Evolutionary conservation across 805 yeast species (phyloP).

Genomic region (Saccharomyces kudriavzevii): DNA sequence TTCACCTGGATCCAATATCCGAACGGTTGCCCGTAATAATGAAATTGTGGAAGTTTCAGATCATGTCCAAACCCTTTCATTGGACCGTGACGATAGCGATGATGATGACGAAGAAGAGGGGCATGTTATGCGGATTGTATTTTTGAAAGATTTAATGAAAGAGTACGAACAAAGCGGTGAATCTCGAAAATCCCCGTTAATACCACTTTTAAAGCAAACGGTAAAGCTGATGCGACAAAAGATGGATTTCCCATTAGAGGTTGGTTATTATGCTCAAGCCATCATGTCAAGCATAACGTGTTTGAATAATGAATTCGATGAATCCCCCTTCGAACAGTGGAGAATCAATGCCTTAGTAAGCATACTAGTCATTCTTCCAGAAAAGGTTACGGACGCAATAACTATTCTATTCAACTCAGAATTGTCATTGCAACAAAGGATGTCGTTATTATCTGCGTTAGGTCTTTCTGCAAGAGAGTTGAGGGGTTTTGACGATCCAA

Average conservation of each 20-base stretch:
- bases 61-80: background rate
- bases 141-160: constrained; percentile 60
- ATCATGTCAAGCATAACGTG: constrained; percentile 46
- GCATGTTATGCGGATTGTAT: constrained; percentile 50
- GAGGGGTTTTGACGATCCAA: constrained; percentile 49
- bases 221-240: constrained; percentile 56
- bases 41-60: background rate
- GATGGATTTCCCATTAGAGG: constrained; percentile 49
- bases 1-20: background rate
- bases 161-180: constrained; percentile 41
- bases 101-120: constrained; percentile 30
- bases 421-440: constrained; percentile 70
- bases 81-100: constrained; percentile 15
- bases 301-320: constrained; percentile 48
- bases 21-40: background rate
- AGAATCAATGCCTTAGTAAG: constrained; percentile 60
- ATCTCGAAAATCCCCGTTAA: constrained; percentile 29
- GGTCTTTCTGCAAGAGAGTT: constrained; percentile 70
- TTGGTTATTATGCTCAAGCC: constrained; percentile 48
- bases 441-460: constrained; percentile 57
- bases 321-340: constrained; percentile 52
- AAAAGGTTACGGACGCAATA: constrained; percentile 33
- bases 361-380: constrained; percentile 48
- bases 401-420: constrained; percentile 58
- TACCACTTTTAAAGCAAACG: constrained; percentile 37